phyloP scores from a whole-genome alignment of 495 filamentous ascomycete species.

The Hypoxylon subgilvum region DNA sequence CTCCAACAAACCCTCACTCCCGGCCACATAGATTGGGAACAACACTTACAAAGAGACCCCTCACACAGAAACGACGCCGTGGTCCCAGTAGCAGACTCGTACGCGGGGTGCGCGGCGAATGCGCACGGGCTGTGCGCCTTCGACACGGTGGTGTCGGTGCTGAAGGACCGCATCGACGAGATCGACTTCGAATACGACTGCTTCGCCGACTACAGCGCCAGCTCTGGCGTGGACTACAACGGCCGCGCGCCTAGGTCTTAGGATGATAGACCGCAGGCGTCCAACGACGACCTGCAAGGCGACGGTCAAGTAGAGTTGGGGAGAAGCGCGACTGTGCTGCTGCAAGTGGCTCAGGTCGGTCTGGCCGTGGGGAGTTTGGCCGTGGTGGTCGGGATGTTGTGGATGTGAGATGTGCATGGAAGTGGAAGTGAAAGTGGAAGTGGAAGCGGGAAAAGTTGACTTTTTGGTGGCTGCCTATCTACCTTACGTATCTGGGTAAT shows the following conservation, averaged over 20 bases:
- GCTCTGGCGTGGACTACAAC: slow-evolving; percentile 40
- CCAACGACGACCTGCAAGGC: slow-evolving; percentile 14
- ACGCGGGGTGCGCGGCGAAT: slow-evolving; percentile 35
- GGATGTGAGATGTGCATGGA: no score
- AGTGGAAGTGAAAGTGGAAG: no score
- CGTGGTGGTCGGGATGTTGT: no score
- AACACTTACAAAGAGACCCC: slow-evolving; percentile 3
- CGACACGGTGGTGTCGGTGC: slow-evolving; percentile 38
- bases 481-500: no score
- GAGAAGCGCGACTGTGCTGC: no score
- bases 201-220: slow-evolving; percentile 38
- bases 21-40: background rate
- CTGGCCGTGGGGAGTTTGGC: slow-evolving; percentile 19
- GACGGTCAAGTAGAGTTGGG: background rate
- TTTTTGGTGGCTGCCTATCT: no score
- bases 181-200: slow-evolving; percentile 45
- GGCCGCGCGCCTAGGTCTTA: slow-evolving; percentile 35
- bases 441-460: no score
- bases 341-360: background rate
- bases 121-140: slow-evolving; percentile 41
- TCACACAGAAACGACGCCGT: slow-evolving; percentile 37
- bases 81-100: slow-evolving; percentile 35
- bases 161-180: slow-evolving; percentile 39
- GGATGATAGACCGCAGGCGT: slow-evolving; percentile 18
- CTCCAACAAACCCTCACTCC: no score